phyloP scores from a whole-genome alignment of 768 basidiomycete species.

The Tephrocybe sp. region DNA sequence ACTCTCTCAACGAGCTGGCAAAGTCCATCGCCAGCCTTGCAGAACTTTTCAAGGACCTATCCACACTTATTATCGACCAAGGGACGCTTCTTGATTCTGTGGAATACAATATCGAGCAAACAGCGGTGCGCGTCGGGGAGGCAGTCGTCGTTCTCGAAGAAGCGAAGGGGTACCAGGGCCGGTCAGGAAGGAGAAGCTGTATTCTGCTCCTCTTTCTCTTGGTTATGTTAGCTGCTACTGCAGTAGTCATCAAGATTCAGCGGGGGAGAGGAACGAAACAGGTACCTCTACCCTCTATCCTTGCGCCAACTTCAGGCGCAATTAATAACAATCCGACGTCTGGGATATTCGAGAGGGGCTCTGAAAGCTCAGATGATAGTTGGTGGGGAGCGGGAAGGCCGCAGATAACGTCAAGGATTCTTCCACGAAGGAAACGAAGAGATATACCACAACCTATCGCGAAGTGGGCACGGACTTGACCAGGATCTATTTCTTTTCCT shows the following conservation, averaged over 20 bases:
- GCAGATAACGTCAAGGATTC: conserved; percentile 12
- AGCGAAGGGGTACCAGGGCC: conserved; percentile 90
- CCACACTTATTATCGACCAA: conserved; percentile 93
- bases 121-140: conserved; percentile 76
- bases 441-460: neutral
- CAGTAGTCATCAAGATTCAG: conserved; percentile 92
- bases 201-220: conserved; percentile 90
- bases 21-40: conserved; percentile 89
- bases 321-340: neutral
- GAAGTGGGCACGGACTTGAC: conserved; percentile 12
- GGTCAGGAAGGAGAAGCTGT: conserved; percentile 89
- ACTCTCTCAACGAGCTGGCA: conserved; percentile 87
- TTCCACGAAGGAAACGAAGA: conserved; percentile 11
- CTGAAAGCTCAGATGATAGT: neutral
- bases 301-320: neutral
- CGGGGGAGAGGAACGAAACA: conserved; percentile 32
- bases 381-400: conserved; percentile 7
- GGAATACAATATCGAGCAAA: conserved; percentile 97
- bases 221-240: conserved; percentile 83
- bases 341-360: neutral
- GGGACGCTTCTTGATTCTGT: conserved; percentile 95
- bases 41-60: conserved; percentile 95
- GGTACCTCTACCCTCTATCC: conserved; percentile 22
- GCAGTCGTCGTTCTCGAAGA: conserved; percentile 83
- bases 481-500: neutral